A percentile compares a stretch with the other conserved stretches of the same genome.
Conservation (phyloP, 164 flowering plant species). For the Tinospora cordifolia region DNA sequence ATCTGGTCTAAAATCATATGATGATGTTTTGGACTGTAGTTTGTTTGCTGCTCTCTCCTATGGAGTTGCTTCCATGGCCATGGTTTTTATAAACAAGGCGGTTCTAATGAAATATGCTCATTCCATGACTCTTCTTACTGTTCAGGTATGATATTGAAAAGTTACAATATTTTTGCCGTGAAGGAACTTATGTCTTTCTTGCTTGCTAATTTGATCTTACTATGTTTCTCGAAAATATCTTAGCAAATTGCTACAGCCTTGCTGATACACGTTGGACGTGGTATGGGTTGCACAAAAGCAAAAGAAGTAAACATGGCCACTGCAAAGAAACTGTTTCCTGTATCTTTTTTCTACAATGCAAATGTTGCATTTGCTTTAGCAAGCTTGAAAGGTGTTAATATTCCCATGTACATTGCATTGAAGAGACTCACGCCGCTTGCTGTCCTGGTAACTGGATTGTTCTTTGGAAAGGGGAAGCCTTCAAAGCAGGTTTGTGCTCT, state of each 20-base stretch:
- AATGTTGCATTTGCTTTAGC: slow-evolving; percentile 97
- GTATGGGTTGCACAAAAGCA: slow-evolving; percentile 62
- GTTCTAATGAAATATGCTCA: slow-evolving; percentile 77
- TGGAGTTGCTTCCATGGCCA: slow-evolving; percentile 94
- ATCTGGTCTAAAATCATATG: slow-evolving; percentile 6
- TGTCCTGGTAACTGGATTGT: slow-evolving; percentile 78
- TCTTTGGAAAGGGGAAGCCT: slow-evolving; percentile 81
- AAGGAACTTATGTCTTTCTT: neutral
- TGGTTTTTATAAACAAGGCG: slow-evolving; percentile 97
- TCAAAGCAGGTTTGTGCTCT: slow-evolving; percentile 57
- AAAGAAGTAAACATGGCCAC: slow-evolving; percentile 45
- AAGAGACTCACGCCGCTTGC: slow-evolving; percentile 99
- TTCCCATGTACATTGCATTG: slow-evolving; percentile 97
- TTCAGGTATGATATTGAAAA: slow-evolving; percentile 48
- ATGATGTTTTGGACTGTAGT: slow-evolving; percentile 31
- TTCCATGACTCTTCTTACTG: slow-evolving; percentile 87
- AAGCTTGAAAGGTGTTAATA: slow-evolving; percentile 95
- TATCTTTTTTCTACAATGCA: slow-evolving; percentile 88
- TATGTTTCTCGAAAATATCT: slow-evolving; percentile 6
- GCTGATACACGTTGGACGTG: slow-evolving; percentile 76
- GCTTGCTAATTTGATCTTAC: slow-evolving; percentile 4
- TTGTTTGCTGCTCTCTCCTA: slow-evolving; percentile 81
- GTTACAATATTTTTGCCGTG: neutral
- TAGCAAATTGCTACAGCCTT: slow-evolving; percentile 84
- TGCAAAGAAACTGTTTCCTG: slow-evolving; percentile 71